phyloP scores from a whole-genome alignment of 1,284 basidiomycete genomes.

The Heimioporus retisporus region DNA sequence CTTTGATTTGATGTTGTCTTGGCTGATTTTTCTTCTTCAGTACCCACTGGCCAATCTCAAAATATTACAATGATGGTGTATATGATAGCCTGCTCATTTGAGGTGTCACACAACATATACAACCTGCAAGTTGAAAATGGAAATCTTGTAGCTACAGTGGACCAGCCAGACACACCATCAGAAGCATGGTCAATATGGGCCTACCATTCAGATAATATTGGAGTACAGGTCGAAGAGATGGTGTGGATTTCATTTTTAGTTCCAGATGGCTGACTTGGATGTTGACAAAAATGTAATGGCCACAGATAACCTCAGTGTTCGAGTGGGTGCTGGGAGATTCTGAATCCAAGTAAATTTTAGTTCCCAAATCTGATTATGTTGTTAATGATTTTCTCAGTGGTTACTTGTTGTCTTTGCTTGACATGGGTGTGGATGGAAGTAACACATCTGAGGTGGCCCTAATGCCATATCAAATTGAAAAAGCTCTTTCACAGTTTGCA shows the following conservation, averaged over 20 bases:
- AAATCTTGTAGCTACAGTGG: not conserved
- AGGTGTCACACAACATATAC: not conserved
- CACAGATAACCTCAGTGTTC: no score
- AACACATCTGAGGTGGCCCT: not conserved
- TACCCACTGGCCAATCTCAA: not conserved
- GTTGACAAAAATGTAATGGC: no score
- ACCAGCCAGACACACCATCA: not conserved
- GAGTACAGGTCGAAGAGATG: not conserved
- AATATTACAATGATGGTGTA: not conserved
- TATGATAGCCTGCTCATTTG: slow-evolving; percentile 4
- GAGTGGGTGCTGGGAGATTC: no score
- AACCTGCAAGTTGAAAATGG: not conserved
- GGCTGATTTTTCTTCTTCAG: no score
- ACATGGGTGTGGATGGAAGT: not conserved
- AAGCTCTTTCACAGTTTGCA: slow-evolving; percentile 2
- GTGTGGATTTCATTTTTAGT: not conserved
- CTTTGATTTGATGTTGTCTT: no score
- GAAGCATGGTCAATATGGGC: slow-evolving; percentile 4
- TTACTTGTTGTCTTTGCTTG: not conserved
- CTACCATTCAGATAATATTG: not conserved
- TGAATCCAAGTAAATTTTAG: no score
- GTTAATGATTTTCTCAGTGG: not conserved
- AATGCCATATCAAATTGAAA: not conserved
- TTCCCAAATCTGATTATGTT: no score
- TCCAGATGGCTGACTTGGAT: not conserved